A percentile compares a stretch with the other conserved stretches of the same genome.
Conservation (phyloP, 148 eudicot genomes). For the Euryodendron excelsum region DNA sequence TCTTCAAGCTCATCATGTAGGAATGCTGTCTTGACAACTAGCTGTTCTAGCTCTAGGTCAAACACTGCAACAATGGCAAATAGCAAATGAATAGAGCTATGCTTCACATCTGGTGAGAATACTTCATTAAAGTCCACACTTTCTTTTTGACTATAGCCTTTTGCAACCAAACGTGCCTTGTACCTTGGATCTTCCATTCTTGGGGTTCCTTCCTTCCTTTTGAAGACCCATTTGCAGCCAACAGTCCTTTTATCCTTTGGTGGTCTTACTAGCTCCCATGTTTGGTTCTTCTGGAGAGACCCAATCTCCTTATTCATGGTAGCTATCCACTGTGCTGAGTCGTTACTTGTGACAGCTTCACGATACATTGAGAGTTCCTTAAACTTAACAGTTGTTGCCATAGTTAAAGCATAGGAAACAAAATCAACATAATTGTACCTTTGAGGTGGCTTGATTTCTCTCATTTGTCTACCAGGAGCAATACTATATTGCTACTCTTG, state of each 20-base stretch:
- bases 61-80: neutral
- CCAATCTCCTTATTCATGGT: conserved; percentile 1
- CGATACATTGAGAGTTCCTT: no score
- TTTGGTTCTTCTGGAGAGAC: conserved; percentile 4
- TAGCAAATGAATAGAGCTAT: conserved; percentile 2
- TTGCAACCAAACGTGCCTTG: neutral
- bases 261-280: conserved; percentile 4
- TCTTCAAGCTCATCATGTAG: conserved; percentile 3
- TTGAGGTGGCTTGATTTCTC: neutral
- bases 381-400: neutral
- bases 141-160: neutral
- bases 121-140: conserved; percentile 17
- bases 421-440: neutral
- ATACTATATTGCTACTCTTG: neutral
- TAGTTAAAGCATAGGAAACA: neutral
- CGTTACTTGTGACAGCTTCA: neutral
- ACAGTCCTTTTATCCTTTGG: neutral
- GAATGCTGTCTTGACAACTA: conserved; percentile 18
- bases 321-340: neutral
- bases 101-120: neutral
- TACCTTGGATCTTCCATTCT: neutral
- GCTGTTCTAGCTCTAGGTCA: conserved; percentile 15
- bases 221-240: conserved; percentile 10
- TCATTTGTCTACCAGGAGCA: neutral
- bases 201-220: neutral